Evolutionary conservation across 2,329 filamentous ascomycete species (phyloP).

Genomic region (Leptodontidium sp.): DNA sequence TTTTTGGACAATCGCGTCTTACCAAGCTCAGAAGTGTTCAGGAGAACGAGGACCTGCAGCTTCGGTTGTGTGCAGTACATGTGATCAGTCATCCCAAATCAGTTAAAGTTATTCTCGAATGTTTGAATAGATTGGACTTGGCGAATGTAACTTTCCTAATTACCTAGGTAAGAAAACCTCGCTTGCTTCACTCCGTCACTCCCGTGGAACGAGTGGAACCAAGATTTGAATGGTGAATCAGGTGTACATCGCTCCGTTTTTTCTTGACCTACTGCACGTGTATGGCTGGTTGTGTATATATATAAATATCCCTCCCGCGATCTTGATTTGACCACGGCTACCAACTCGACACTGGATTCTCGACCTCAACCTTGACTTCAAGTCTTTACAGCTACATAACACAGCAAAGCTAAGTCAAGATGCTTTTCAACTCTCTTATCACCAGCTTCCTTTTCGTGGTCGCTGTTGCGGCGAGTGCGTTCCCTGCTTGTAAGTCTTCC

Average conservation of each 20-base stretch:
- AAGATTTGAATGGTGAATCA: neutral
- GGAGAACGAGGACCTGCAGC: neutral
- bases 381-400: neutral
- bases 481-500: slow-evolving; percentile 7
- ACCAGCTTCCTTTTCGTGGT: neutral
- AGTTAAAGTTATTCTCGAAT: no score
- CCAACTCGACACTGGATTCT: no score
- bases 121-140: no score
- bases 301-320: no score
- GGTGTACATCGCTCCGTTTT: slow-evolving; percentile 7
- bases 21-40: no score
- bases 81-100: no score
- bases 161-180: neutral
- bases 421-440: neutral
- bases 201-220: neutral
- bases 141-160: no score
- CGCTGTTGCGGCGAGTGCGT: slow-evolving; percentile 4
- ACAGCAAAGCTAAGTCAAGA: neutral
- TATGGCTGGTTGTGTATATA: no score
- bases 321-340: no score
- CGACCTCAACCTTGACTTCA: neutral
- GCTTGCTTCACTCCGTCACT: neutral
- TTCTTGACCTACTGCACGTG: neutral
- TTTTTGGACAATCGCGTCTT: no score
- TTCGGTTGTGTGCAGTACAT: neutral